Evolutionary conservation across 768 basidiomycete genomes (phyloP).

Genomic region (Xerocomellus intermedius): DNA sequence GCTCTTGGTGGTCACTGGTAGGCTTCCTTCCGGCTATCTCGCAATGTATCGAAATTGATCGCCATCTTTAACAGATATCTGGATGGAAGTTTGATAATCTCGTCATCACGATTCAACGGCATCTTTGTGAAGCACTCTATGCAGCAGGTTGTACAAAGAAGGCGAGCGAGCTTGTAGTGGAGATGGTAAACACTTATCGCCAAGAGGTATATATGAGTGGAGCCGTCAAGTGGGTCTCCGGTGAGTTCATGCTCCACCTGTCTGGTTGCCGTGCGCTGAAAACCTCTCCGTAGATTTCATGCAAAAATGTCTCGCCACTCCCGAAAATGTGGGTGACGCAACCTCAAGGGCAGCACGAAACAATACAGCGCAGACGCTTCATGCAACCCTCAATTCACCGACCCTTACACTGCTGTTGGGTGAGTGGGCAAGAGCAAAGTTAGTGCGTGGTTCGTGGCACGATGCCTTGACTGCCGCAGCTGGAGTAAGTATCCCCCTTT

Average conservation of each 20-base stretch:
- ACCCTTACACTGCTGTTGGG: not conserved
- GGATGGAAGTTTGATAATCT: slow-evolving; percentile 8
- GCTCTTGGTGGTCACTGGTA: not conserved
- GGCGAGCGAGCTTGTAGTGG: not conserved
- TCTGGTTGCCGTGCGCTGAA: not conserved
- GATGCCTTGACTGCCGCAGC: not conserved
- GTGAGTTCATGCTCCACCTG: not conserved
- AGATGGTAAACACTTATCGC: not conserved
- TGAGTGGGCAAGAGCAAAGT: not conserved
- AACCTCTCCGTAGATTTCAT: not conserved
- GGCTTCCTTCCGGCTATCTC: not conserved
- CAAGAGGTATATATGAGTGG: not conserved
- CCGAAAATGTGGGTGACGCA: not conserved
- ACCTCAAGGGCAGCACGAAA: too few relatives aligned
- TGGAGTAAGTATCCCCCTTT: not conserved
- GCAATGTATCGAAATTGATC: not conserved
- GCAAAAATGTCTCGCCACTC: not conserved
- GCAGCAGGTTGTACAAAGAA: not conserved
- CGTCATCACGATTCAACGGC: not conserved
- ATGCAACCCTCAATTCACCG: not conserved
- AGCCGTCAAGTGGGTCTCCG: not conserved
- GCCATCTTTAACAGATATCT: not conserved
- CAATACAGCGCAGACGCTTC: too few relatives aligned
- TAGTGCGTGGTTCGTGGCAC: not conserved
- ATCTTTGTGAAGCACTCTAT: not conserved